A percentile compares a stretch with the other conserved stretches of the same genome.
These are phyloP conservation scores for Metarhizium guizhouense DNA, from an alignment of 2,329 filamentous ascomycete species.

Conservation along the genomic window DNA sequence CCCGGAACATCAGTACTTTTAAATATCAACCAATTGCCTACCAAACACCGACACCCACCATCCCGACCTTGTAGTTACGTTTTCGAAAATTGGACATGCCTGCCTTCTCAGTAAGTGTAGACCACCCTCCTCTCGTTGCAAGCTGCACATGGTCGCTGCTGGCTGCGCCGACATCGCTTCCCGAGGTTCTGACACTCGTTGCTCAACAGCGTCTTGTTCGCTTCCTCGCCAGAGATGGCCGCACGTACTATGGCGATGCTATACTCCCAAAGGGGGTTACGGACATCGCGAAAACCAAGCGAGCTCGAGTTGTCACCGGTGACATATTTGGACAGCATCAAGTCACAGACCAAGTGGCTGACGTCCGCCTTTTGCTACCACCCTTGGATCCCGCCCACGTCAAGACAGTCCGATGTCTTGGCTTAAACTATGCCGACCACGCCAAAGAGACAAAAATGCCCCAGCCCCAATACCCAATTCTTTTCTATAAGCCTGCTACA, in stretches of 20 bases:
- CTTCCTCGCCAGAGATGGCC: constrained; percentile 63
- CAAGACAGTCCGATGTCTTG: constrained; percentile 58
- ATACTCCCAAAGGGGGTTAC: constrained; percentile 52
- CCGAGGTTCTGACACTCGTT: not conserved
- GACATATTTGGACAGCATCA: constrained; percentile 56
- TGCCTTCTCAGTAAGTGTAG: not conserved
- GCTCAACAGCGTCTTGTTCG: constrained; percentile 55
- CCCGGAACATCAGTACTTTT: too few species aligned
- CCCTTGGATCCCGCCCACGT: constrained; percentile 56
- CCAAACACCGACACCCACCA: too few species aligned
- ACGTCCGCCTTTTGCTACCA: constrained; percentile 48
- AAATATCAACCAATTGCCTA: too few species aligned
- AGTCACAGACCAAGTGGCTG: constrained; percentile 51
- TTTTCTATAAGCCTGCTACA: constrained; percentile 59
- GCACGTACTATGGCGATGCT: constrained; percentile 65
- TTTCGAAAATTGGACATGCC: not conserved
- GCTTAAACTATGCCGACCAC: constrained; percentile 64
- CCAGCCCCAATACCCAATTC: constrained; percentile 59
- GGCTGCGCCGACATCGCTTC: too few species aligned
- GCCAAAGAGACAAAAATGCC: constrained; percentile 61
- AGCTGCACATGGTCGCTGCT: not conserved
- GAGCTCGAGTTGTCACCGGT: constrained; percentile 54
- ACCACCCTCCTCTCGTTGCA: not conserved
- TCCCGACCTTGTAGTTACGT: too few species aligned
- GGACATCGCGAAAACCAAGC: constrained; percentile 51